Conservation (phyloP, 2,329 filamentous ascomycete genomes). For the Endocalyx cinctus region DNA sequence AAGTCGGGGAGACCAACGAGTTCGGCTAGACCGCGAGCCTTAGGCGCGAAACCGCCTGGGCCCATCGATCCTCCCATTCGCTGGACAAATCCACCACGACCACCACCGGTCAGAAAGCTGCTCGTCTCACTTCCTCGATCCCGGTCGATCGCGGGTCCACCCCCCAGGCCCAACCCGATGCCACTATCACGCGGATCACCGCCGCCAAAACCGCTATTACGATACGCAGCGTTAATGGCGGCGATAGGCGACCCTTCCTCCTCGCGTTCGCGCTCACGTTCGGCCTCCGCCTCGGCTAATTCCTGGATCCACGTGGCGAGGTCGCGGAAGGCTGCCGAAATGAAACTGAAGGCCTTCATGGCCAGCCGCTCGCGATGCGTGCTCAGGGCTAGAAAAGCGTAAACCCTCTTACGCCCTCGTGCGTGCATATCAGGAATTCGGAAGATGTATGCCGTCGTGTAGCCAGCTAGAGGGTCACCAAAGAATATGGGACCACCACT, state of each 20-base stretch:
- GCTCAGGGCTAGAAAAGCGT: slow-evolving; percentile 61
- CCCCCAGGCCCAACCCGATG: slow-evolving; percentile 21
- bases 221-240: slow-evolving; percentile 38
- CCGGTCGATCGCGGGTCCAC: slow-evolving; percentile 21
- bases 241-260: slow-evolving; percentile 33
- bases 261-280: slow-evolving; percentile 44
- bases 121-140: slow-evolving; percentile 29
- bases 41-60: slow-evolving; percentile 51
- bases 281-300: slow-evolving; percentile 59
- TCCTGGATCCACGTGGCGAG: slow-evolving; percentile 62
- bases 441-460: slow-evolving; percentile 67
- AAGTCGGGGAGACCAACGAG: slow-evolving; percentile 63
- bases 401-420: slow-evolving; percentile 63
- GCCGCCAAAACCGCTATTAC: slow-evolving; percentile 33
- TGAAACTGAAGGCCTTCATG: slow-evolving; percentile 61
- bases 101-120: slow-evolving; percentile 53
- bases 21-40: slow-evolving; percentile 59
- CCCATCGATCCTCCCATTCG: slow-evolving; percentile 52
- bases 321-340: slow-evolving; percentile 59
- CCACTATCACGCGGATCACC: slow-evolving; percentile 26
- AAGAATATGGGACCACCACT: slow-evolving; percentile 66
- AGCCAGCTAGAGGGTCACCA: slow-evolving; percentile 59
- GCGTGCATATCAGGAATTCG: slow-evolving; percentile 65
- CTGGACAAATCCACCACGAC: slow-evolving; percentile 48
- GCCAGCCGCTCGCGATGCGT: slow-evolving; percentile 61